These are phyloP conservation scores for Lithohypha guttulata DNA, from an alignment of 2,329 filamentous ascomycete genomes.

Conservation along the genomic window DNA sequence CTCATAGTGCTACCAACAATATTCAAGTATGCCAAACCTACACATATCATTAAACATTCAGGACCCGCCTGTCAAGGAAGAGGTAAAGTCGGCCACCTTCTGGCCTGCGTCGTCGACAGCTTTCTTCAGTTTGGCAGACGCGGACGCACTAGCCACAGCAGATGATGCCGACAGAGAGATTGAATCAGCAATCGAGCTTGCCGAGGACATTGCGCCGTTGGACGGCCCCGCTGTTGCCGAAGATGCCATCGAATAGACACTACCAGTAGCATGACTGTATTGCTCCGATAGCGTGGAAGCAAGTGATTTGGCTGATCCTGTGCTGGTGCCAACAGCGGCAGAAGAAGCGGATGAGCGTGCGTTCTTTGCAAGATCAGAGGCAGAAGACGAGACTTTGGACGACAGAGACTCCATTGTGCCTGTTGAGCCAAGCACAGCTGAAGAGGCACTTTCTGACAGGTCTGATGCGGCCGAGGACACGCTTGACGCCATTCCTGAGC, in stretches of 20 bases:
- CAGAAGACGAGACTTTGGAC: conserved; percentile 27
- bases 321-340: conserved; percentile 5
- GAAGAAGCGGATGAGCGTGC: conserved; percentile 14
- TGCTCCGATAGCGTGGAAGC: too few species aligned
- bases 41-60: not conserved
- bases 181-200: conserved; percentile 10
- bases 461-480: conserved; percentile 10
- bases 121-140: not conserved
- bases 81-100: not conserved
- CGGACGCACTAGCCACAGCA: conserved; percentile 3
- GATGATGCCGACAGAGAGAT: conserved; percentile 13
- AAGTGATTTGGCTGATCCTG: conserved; percentile 22
- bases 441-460: conserved; percentile 22
- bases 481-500: not conserved
- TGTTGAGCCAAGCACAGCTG: conserved; percentile 20
- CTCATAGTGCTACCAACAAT: conserved; percentile 1
- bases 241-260: conserved; percentile 4
- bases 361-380: conserved; percentile 12
- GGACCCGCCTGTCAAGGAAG: not conserved
- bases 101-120: conserved; percentile 2
- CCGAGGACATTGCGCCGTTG: conserved; percentile 4
- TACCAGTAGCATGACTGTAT: too few species aligned
- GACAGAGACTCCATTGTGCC: conserved; percentile 25
- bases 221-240: conserved; percentile 11
- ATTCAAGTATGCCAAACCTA: not conserved